Conservation (phyloP, 352 stramenopile genomes). For the Blastocystis sp. region DNA sequence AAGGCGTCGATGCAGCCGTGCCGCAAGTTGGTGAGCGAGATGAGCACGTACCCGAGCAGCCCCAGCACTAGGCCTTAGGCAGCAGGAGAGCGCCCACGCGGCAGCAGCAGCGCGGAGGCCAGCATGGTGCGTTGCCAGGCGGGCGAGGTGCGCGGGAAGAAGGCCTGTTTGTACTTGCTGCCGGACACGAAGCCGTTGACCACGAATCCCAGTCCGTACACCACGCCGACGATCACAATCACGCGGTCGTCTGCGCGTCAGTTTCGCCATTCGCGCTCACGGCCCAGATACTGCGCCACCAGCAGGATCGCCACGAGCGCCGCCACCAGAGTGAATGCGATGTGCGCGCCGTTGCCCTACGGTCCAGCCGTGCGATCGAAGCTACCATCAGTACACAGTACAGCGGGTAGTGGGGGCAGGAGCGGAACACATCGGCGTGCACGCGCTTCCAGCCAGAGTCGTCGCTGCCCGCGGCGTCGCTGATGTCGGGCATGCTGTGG, state of each 20-base stretch:
- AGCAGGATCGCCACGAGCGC: conserved; percentile 89
- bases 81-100: conserved; percentile 72
- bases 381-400: conserved; percentile 84
- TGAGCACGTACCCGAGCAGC: conserved; percentile 72
- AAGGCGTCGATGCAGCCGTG: conserved; percentile 90
- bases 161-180: conserved; percentile 70
- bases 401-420: conserved; percentile 84
- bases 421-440: conserved; percentile 88
- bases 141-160: conserved; percentile 70
- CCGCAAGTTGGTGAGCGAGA: conserved; percentile 90
- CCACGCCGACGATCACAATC: conserved; percentile 63
- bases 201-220: conserved; percentile 72
- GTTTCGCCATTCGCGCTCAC: conserved; percentile 72
- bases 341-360: conserved; percentile 86
- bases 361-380: neutral
- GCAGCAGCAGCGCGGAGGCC: conserved; percentile 70
- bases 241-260: conserved; percentile 92
- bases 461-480: conserved; percentile 76
- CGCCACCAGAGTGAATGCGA: conserved; percentile 82
- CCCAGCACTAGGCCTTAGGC: conserved; percentile 1
- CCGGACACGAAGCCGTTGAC: conserved; percentile 71
- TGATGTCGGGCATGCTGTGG: conserved; percentile 76
- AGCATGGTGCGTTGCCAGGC: conserved; percentile 72
- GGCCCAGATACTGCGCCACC: conserved; percentile 70
- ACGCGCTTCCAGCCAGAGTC: conserved; percentile 91